phyloP scores from a whole-genome alignment of 2,329 filamentous ascomycete species.

The Colletotrichum coccodes region DNA sequence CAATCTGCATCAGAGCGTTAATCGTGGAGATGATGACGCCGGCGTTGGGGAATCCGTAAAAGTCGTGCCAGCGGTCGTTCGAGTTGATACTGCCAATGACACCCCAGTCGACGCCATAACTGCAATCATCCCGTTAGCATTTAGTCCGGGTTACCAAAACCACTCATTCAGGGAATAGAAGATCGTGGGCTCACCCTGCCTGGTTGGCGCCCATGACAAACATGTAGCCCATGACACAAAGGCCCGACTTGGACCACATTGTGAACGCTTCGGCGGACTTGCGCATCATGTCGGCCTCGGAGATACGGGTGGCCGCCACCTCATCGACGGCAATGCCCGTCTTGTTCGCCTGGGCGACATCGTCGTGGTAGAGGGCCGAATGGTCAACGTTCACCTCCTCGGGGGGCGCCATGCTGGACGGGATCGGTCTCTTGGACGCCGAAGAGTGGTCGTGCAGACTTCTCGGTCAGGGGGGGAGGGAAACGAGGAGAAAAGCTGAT shows the following conservation, averaged over 20 bases:
- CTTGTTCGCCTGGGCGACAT: constrained; percentile 43
- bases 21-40: constrained; percentile 53
- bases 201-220: constrained; percentile 58
- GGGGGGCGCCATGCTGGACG: constrained; percentile 28
- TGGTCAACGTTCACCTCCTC: constrained; percentile 29
- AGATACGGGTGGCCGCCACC: constrained; percentile 53
- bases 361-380: constrained; percentile 38
- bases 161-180: background rate
- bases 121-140: background rate
- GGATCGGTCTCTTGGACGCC: background rate
- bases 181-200: constrained; percentile 42
- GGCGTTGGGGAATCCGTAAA: constrained; percentile 52
- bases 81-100: constrained; percentile 59
- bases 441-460: background rate
- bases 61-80: constrained; percentile 52
- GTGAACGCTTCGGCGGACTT: constrained; percentile 52
- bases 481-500: background rate
- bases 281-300: constrained; percentile 55
- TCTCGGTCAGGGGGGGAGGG: background rate
- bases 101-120: constrained; percentile 59
- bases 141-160: no score
- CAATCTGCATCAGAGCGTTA: constrained; percentile 59
- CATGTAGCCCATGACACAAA: constrained; percentile 53
- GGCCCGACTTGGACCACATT: constrained; percentile 51
- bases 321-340: constrained; percentile 52